Conservation (phyloP, 352 stramenopile genomes). For the Globisporangium perplexum region DNA sequence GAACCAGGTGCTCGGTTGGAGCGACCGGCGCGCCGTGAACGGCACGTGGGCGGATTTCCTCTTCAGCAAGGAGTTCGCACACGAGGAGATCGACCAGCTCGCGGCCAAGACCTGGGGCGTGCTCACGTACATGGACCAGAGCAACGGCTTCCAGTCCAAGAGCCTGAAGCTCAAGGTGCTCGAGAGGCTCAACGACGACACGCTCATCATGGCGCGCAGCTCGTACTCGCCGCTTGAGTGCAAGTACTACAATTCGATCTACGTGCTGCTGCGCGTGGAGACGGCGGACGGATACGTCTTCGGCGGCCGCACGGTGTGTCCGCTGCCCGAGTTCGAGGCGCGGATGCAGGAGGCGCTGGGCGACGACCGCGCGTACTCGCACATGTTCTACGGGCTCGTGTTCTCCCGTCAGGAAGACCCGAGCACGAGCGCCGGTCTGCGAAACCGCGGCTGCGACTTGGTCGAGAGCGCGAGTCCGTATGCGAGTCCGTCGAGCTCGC, state of each 20-base stretch:
- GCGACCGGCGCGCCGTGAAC: conserved; percentile 14
- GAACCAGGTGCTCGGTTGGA: conserved; percentile 30
- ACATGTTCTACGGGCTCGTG: conserved; percentile 22
- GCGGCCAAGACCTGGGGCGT: conserved; percentile 21
- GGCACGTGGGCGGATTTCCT: conserved; percentile 18
- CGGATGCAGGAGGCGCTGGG: conserved; percentile 6
- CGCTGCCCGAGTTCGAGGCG: conserved; percentile 18
- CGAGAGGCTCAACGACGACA: conserved; percentile 17
- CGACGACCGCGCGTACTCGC: conserved; percentile 12
- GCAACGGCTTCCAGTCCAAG: conserved; percentile 21
- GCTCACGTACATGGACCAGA: conserved; percentile 17
- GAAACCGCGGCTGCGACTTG: conserved; percentile 9
- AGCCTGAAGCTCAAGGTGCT: conserved; percentile 35
- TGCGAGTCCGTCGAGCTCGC: conserved; percentile 1
- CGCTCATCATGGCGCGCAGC: conserved; percentile 18
- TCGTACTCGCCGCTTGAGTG: conserved; percentile 16
- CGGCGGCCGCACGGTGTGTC: conserved; percentile 18
- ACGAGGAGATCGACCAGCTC: conserved; percentile 16
- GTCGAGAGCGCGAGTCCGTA: not conserved
- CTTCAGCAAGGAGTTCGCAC: conserved; percentile 22
- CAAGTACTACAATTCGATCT: conserved; percentile 15
- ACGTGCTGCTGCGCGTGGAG: conserved; percentile 14
- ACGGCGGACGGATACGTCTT: conserved; percentile 16
- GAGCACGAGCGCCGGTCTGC: conserved; percentile 12
- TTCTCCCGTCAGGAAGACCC: conserved; percentile 12